phyloP scores from a whole-genome alignment of 2,329 filamentous ascomycete species.

The Microdochium trichocladiopsis region DNA sequence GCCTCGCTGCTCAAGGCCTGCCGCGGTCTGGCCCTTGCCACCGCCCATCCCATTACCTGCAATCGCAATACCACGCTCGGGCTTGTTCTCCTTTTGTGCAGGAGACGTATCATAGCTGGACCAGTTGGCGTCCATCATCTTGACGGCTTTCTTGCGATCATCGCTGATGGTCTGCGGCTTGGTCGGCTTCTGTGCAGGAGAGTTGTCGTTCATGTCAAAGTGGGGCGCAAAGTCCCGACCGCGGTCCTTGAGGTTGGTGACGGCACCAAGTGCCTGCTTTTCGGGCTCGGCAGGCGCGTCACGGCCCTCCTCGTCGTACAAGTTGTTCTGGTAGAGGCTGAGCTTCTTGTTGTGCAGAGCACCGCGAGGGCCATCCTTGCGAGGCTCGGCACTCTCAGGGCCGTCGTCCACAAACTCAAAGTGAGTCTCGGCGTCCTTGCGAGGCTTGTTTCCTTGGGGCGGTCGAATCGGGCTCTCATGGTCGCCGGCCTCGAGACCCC shows the following conservation, averaged over 20 bases:
- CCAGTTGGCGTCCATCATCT: conserved; percentile 66
- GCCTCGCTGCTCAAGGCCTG: conserved; percentile 24
- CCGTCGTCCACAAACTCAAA: conserved; percentile 79
- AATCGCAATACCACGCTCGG: conserved; percentile 5
- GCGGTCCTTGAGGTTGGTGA: conserved; percentile 68
- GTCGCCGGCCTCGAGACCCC: conserved; percentile 64
- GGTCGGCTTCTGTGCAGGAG: conserved; percentile 39
- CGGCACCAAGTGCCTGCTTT: conserved; percentile 46
- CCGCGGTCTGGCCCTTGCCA: conserved; percentile 7
- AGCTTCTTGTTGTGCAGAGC: conserved; percentile 60
- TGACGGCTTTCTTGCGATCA: conserved; percentile 61
- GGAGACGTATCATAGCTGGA: conserved; percentile 48
- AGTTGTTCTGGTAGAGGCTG: conserved; percentile 69
- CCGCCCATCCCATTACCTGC: conserved; percentile 3
- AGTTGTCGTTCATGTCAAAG: conserved; percentile 68
- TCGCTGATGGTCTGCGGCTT: conserved; percentile 40
- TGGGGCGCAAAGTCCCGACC: conserved; percentile 72
- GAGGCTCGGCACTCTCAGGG: conserved; percentile 31
- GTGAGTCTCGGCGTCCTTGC: conserved; percentile 74
- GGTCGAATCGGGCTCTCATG: conserved; percentile 50
- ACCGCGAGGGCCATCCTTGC: conserved; percentile 41
- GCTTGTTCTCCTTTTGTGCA: conserved; percentile 43
- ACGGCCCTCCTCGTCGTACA: conserved; percentile 54
- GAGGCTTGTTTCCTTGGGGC: conserved; percentile 56
- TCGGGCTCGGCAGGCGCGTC: conserved; percentile 20